Conservation (phyloP, 345 rosid species). For the Sonneratia alba region DNA sequence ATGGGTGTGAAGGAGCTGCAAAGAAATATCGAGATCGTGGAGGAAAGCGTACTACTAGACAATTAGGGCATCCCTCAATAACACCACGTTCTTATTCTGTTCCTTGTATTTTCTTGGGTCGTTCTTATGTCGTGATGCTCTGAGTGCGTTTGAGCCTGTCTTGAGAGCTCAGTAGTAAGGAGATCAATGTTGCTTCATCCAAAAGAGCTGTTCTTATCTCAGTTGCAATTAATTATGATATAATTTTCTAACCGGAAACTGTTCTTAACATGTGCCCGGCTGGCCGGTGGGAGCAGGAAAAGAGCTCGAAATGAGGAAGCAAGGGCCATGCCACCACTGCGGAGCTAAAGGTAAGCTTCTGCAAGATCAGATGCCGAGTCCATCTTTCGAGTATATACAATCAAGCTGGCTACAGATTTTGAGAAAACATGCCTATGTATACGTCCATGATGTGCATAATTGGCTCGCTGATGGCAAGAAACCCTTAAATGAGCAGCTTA, state of each 20-base stretch:
- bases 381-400: too few species aligned
- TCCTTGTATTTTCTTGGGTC: too few species aligned
- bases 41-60: too few species aligned
- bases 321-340: slow-evolving; percentile 19
- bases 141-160: too few species aligned
- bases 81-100: too few species aligned
- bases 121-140: too few species aligned
- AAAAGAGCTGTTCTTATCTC: background rate
- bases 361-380: background rate
- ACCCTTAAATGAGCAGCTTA: background rate
- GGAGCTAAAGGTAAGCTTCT: slow-evolving; percentile 8
- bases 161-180: too few species aligned
- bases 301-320: slow-evolving; percentile 5
- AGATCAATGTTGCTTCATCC: too few species aligned
- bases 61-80: too few species aligned
- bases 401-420: too few species aligned
- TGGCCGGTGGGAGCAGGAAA: background rate
- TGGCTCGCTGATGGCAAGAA: background rate
- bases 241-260: background rate
- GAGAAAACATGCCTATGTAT: background rate
- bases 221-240: background rate
- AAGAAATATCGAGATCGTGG: too few species aligned
- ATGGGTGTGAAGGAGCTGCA: too few species aligned
- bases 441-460: background rate
- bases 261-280: background rate